These are phyloP conservation scores for Hyphodiscus sp. DNA, from an alignment of 2,329 filamentous ascomycete species.

Conservation along the genomic window DNA sequence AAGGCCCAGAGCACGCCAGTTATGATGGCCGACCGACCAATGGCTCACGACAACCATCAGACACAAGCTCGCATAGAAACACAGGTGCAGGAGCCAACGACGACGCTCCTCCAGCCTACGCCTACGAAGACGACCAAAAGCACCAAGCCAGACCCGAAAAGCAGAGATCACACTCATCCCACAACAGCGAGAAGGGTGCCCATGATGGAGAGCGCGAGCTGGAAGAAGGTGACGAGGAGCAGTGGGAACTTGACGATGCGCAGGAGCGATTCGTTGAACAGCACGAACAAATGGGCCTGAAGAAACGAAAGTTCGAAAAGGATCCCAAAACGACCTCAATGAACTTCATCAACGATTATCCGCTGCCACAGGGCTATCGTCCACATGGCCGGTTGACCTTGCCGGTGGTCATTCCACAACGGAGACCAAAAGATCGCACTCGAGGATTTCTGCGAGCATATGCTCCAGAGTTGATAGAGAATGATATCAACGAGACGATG, in stretches of 20 bases:
- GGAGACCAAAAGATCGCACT: conserved; percentile 39
- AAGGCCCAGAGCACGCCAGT: neutral
- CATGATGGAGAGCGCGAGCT: neutral
- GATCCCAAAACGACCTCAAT: neutral
- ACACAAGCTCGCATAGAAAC: neutral
- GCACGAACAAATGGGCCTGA: neutral
- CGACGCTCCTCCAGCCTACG: neutral
- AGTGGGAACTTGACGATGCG: conserved; percentile 10
- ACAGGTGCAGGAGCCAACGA: neutral
- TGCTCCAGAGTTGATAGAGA: conserved; percentile 37
- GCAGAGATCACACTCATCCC: neutral
- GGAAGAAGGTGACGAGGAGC: conserved; percentile 4
- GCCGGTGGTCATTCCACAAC: conserved; percentile 43
- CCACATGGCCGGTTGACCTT: neutral
- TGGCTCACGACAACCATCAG: neutral
- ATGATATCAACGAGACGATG: conserved; percentile 40
- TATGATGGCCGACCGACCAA: neutral
- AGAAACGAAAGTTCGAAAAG: neutral
- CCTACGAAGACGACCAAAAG: neutral
- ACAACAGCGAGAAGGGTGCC: neutral
- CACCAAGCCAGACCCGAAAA: neutral
- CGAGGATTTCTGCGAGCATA: conserved; percentile 47
- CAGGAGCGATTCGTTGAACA: conserved; percentile 3
- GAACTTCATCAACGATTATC: conserved; percentile 1
- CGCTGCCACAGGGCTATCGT: neutral